Percentiles rank a stretch among this genome's conserved stretches.
These are phyloP conservation scores for Extremus antarcticus DNA, from an alignment of 495 filamentous ascomycete species.

Conservation along the genomic window DNA sequence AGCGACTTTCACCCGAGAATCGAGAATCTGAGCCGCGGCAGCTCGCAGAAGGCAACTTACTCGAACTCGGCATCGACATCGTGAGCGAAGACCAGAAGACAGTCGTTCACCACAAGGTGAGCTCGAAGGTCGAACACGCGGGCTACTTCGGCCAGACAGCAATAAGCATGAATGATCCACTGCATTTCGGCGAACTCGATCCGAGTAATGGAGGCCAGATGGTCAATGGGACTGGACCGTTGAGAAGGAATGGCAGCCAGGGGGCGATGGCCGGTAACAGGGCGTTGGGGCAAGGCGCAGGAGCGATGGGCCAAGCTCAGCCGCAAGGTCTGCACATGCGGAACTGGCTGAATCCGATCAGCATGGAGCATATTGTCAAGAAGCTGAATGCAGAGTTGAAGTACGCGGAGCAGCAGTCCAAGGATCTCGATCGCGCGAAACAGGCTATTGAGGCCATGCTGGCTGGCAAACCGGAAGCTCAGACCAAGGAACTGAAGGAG, in stretches of 20 bases:
- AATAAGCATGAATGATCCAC: conserved; percentile 61
- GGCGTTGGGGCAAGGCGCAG: too few relatives aligned
- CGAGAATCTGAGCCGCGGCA: conserved; percentile 91
- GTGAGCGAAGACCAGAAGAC: conserved; percentile 97
- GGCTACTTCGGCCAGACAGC: conserved; percentile 55
- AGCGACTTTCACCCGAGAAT: conserved; percentile 80
- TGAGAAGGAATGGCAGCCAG: conserved; percentile 52
- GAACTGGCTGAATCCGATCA: conserved; percentile 77
- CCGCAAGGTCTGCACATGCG: conserved; percentile 58
- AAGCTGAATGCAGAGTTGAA: conserved; percentile 79
- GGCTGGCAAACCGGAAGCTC: conserved; percentile 34
- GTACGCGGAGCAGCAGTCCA: conserved; percentile 72
- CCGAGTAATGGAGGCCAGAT: conserved; percentile 56
- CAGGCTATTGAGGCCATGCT: conserved; percentile 70
- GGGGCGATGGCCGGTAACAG: conserved; percentile 51
- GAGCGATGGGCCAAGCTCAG: too few relatives aligned
- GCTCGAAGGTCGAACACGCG: conserved; percentile 89
- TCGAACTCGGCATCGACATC: conserved; percentile 95
- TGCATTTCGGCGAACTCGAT: conserved; percentile 82
- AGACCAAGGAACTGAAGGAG: not conserved
- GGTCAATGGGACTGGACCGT: conserved; percentile 50
- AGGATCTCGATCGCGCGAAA: conserved; percentile 69
- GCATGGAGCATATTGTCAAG: conserved; percentile 91
- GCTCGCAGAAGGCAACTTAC: conserved; percentile 70
- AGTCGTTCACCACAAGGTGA: conserved; percentile 95